Base-by-base conservation (phyloP, 768 basidiomycete genomes). In the Tulasnella sp. region DNA sequence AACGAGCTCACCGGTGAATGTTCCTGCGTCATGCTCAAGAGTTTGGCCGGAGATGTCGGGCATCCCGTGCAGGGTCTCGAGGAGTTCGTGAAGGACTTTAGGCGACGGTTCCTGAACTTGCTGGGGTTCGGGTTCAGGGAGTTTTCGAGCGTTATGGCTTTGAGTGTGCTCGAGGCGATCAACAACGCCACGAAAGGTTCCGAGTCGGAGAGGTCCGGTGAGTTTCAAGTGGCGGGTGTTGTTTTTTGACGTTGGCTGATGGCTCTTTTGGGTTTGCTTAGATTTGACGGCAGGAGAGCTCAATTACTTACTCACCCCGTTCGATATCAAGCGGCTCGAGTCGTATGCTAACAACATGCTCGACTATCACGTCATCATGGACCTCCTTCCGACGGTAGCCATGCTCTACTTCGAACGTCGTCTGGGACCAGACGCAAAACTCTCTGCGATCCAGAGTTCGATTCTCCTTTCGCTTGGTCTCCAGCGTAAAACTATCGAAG, bases 1-100 rank as follows among this genome's bases (percentile, higher is more conserved):
- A 97, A 94, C 78, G 95, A 97, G 76, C 84, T 98, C 67, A 99
- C 97, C 0, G 97, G 97, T 42, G 97, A 99, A 80, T 91, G 97
- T 78, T 92, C 93, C 0, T 95, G 94, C 77, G 90, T 98, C 40
- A 98, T 99, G 97, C 86, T 96, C 0, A 86, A 92, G 37, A 90
- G 91, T 0, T 81, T 98, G 68, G 76, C 78, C 63, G 79, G 90
- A 87, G 78, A 90, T 84, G 78, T 89, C 85, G 41, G 80, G 80
- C 17, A 87, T 85, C 47, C 69, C 0, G 69, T 92, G 42, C 88
- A 88, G 65, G 98, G 96, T 95, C 77, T 99, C 41, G 83, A 85
- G 22, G 95, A 94, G 78, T 98, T 99, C 80, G 86, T 59, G 32
- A 37, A 78, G 95, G 97, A 99, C 81, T 98, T 98, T 83, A 85